Percentiles rank a stretch among this genome's conserved stretches.
Conservation (phyloP, 768 basidiomycete genomes). For the Cystofilobasidium bisporidii region DNA sequence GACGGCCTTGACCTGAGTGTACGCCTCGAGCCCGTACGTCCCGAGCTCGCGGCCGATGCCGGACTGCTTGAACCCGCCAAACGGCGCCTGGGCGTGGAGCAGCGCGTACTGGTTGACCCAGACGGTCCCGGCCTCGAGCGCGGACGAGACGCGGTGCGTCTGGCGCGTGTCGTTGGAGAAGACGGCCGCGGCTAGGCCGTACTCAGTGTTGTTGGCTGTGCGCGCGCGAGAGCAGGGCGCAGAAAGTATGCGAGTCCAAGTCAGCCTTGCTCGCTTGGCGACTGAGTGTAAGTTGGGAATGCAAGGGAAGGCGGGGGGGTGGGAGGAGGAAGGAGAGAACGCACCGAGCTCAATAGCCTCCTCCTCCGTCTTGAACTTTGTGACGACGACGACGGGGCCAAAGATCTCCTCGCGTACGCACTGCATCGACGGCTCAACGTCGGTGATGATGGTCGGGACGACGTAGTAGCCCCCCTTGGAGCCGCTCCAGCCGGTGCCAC, state of each 20-base stretch:
- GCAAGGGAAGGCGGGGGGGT: no score
- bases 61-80: slow-evolving; percentile 76
- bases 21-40: slow-evolving; percentile 30
- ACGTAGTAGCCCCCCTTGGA: slow-evolving; percentile 60
- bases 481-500: slow-evolving; percentile 45
- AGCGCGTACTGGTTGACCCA: slow-evolving; percentile 8
- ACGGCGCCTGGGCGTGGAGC: slow-evolving; percentile 52
- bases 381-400: slow-evolving; percentile 80
- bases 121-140: slow-evolving; percentile 60
- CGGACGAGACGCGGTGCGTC: slow-evolving; percentile 60
- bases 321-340: no score
- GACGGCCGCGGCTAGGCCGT: slow-evolving; percentile 78
- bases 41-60: slow-evolving; percentile 50
- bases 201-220: slow-evolving; percentile 69
- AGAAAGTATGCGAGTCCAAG: no score
- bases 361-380: slow-evolving; percentile 76
- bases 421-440: slow-evolving; percentile 58
- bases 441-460: slow-evolving; percentile 71
- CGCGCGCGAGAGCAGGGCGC: no score
- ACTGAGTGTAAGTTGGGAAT: no score
- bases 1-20: slow-evolving; percentile 8
- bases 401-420: slow-evolving; percentile 85
- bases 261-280: no score
- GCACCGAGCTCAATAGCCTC: slow-evolving; percentile 62
- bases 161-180: slow-evolving; percentile 50